phyloP scores from a whole-genome alignment of 1,284 basidiomycete genomes.

The Athelia psychrophila region DNA sequence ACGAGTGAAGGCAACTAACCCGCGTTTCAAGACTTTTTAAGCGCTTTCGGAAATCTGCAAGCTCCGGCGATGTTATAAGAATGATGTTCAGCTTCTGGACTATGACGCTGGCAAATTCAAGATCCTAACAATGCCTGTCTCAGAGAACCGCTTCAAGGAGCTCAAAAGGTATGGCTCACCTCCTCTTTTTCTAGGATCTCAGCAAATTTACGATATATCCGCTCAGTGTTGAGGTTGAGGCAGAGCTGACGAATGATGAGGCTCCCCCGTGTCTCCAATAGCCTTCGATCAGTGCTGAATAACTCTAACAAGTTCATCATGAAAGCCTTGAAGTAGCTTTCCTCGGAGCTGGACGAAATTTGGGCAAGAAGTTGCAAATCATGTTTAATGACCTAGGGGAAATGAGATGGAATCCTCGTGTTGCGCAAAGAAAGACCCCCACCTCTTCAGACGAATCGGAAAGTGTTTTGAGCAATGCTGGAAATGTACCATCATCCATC shows the following conservation, averaged over 20 bases:
- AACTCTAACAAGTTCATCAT: conserved; percentile 94
- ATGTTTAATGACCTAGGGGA: conserved; percentile 82
- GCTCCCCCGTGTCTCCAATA: conserved; percentile 92
- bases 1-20: conserved; percentile 41
- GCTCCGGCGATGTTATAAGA: conserved; percentile 93
- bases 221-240: conserved; percentile 91
- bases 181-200: conserved; percentile 98
- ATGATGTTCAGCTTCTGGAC: conserved; percentile 98
- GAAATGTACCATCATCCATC: conserved; percentile 96
- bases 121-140: too few relatives aligned
- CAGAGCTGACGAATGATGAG: conserved; percentile 97
- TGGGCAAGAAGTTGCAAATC: conserved; percentile 96
- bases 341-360: conserved; percentile 92
- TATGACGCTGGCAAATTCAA: conserved; percentile 96
- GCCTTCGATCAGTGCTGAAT: conserved; percentile 90
- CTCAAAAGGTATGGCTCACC: too few relatives aligned
- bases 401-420: conserved; percentile 2
- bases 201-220: conserved; percentile 94
- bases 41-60: conserved; percentile 90
- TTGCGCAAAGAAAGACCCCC: conserved; percentile 7
- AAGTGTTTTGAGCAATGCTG: conserved; percentile 91
- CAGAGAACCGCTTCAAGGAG: too few relatives aligned
- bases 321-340: conserved; percentile 93
- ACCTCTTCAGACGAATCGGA: conserved; percentile 97
- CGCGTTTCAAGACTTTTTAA: conserved; percentile 94